Evolutionary conservation across 371 early-diverging fungal genomes (phyloP).

Genomic region (Lichtheimia corymbifera): DNA sequence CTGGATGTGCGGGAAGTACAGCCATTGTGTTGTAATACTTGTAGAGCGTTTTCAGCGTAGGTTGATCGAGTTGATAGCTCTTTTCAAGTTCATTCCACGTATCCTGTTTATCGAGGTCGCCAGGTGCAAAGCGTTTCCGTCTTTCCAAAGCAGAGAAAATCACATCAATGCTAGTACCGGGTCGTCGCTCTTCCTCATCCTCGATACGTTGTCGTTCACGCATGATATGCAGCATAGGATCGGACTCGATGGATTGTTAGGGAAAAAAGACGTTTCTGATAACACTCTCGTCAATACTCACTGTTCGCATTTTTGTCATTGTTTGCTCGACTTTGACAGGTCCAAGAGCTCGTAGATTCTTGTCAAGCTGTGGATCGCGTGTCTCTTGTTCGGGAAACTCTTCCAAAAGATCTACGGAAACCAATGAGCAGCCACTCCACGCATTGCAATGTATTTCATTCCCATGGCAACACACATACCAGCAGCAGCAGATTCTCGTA

Average conservation of each 20-base stretch:
- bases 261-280: not conserved
- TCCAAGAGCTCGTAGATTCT: conserved; percentile 34
- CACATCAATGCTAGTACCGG: conserved; percentile 24
- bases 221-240: conserved; percentile 45
- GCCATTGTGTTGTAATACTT: conserved; percentile 45
- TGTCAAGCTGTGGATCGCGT: conserved; percentile 39
- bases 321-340: conserved; percentile 40
- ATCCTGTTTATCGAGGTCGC: conserved; percentile 24
- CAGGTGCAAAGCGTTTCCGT: conserved; percentile 36
- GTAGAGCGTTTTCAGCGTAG: conserved; percentile 26
- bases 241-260: conserved; percentile 23
- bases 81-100: conserved; percentile 17
- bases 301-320: conserved; percentile 35
- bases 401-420: conserved; percentile 18
- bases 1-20: conserved; percentile 35
- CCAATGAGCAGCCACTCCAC: no score
- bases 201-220: conserved; percentile 31
- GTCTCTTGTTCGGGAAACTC: conserved; percentile 33
- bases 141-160: conserved; percentile 36
- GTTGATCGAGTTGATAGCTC: conserved; percentile 29
- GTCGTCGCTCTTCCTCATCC: conserved; percentile 24
- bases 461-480: not conserved
- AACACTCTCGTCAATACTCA: conserved; percentile 7
- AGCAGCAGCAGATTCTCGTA: conserved; percentile 10
- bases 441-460: not conserved